Evolutionary conservation across 495 filamentous ascomycete genomes (phyloP).

Genomic region (Penicillium ucsense): DNA sequence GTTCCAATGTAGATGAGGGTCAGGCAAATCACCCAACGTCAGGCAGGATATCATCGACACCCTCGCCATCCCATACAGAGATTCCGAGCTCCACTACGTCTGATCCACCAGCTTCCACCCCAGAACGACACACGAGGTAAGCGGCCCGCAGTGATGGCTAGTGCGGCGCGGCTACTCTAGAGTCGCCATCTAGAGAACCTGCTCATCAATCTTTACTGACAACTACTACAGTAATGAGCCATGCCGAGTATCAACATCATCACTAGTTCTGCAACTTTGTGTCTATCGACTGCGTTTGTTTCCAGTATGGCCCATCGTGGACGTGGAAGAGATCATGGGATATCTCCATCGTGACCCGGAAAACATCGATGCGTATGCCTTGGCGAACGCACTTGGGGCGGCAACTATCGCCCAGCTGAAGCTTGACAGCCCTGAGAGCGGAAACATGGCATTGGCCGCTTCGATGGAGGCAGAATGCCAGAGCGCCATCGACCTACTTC

Average conservation of each 20-base stretch:
- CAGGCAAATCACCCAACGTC: not conserved
- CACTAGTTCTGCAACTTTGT: not conserved
- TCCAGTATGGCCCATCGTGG: not conserved
- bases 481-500: not conserved
- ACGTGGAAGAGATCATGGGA: not conserved
- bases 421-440: not conserved
- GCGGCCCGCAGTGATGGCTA: too few relatives aligned
- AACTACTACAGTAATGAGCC: not conserved
- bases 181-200: too few relatives aligned
- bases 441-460: not conserved
- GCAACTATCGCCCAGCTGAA: not conserved
- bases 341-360: not conserved
- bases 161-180: too few relatives aligned
- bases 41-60: too few relatives aligned
- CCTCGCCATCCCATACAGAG: too few relatives aligned
- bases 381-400: not conserved
- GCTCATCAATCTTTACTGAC: not conserved
- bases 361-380: not conserved
- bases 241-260: not conserved
- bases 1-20: not conserved
- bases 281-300: not conserved
- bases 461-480: not conserved
- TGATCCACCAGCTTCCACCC: too few relatives aligned
- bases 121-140: too few relatives aligned
- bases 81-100: too few relatives aligned